Percentiles rank a stretch among this genome's conserved stretches.
Conservation (phyloP, 2,329 filamentous ascomycete genomes). For the Cadophora sp. region DNA sequence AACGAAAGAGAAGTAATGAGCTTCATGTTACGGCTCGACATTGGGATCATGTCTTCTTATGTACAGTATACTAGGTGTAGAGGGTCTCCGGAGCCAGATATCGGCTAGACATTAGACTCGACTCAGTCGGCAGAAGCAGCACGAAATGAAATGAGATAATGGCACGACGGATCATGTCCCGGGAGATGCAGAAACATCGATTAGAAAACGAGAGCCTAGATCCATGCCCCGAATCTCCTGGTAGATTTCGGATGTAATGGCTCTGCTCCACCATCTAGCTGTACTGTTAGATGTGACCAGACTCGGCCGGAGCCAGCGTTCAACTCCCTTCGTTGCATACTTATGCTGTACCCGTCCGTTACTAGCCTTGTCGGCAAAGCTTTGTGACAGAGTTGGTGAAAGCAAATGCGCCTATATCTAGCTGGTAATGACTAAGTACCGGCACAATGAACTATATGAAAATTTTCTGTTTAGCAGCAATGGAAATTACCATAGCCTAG, state of each 20-base stretch:
- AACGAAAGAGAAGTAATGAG: constrained; percentile 31
- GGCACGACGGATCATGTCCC: not conserved
- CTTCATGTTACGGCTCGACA: not conserved
- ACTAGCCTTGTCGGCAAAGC: not conserved
- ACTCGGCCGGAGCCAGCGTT: not conserved
- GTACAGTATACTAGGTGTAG: constrained; percentile 6
- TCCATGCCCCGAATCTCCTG: not conserved
- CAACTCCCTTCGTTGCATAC: not conserved
- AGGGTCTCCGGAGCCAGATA: not conserved
- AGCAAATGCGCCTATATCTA: too few relatives aligned
- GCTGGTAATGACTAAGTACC: too few relatives aligned
- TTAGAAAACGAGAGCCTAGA: not conserved
- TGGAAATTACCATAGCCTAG: too few relatives aligned
- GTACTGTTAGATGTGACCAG: not conserved
- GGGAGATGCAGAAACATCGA: not conserved
- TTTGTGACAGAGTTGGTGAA: not conserved
- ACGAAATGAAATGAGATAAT: constrained; percentile 8
- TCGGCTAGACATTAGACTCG: constrained; percentile 21
- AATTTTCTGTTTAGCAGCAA: too few relatives aligned
- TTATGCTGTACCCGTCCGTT: not conserved
- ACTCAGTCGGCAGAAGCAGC: constrained; percentile 14
- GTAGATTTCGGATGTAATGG: not conserved
- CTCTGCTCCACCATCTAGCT: not conserved
- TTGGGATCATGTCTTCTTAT: not conserved
- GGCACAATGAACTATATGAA: too few relatives aligned